Percentiles rank a stretch among this genome's conserved stretches.
These are phyloP conservation scores for Raphanus raphanistrum DNA, from an alignment of 345 rosid genomes.

Conservation along the genomic window DNA sequence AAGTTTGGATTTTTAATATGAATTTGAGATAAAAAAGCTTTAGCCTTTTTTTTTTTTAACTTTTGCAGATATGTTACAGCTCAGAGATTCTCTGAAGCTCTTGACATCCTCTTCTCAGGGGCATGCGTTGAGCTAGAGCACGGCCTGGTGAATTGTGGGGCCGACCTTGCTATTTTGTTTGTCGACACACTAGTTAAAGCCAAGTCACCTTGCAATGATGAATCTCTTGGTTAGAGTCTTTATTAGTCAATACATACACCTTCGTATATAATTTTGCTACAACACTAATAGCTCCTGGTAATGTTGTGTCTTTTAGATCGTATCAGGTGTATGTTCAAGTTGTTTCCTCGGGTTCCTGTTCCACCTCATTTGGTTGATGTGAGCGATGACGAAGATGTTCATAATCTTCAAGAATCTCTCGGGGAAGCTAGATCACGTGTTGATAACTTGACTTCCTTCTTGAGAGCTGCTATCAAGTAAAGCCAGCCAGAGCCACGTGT, in stretches of 20 bases:
- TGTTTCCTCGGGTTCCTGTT: conserved; percentile 76
- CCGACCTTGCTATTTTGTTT: conserved; percentile 75
- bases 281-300: background rate
- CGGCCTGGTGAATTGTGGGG: conserved; percentile 88
- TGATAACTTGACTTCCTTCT: conserved; percentile 74
- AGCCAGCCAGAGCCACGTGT: conserved; percentile 27
- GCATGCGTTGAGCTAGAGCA: conserved; percentile 77
- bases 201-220: conserved; percentile 62
- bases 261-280: background rate
- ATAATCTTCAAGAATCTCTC: conserved; percentile 76
- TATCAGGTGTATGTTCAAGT: conserved; percentile 70
- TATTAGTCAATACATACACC: conserved; percentile 32
- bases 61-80: conserved; percentile 63
- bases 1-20: background rate
- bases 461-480: conserved; percentile 88
- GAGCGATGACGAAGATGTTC: conserved; percentile 67
- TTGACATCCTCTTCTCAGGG: conserved; percentile 83
- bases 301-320: conserved; percentile 56
- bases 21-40: conserved; percentile 18
- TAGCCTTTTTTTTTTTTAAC: background rate
- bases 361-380: conserved; percentile 62
- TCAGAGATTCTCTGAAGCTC: conserved; percentile 79
- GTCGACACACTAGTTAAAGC: conserved; percentile 80
- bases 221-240: conserved; percentile 57
- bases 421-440: conserved; percentile 89